These are phyloP conservation scores for Candida dubliniensis DNA, from an alignment of 1,139 yeast genomes.

Conservation along the genomic window DNA sequence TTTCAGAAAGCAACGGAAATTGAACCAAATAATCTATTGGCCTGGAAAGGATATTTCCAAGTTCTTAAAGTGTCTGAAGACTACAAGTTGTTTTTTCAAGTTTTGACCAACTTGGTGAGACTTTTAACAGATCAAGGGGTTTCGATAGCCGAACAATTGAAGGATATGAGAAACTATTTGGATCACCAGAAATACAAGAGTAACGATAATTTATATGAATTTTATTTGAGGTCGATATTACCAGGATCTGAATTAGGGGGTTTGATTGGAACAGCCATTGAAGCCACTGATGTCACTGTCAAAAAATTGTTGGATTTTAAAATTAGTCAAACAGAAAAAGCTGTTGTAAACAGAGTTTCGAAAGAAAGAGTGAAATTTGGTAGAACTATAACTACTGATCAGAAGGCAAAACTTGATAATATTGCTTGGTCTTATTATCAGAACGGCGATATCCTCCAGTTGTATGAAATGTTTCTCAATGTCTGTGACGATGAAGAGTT, in stretches of 20 bases:
- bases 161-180: constrained; percentile 48
- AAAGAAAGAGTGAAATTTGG: constrained; percentile 45
- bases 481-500: constrained; percentile 60
- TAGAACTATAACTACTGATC: constrained; percentile 31
- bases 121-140: constrained; percentile 31
- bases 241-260: constrained; percentile 68
- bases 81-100: constrained; percentile 47
- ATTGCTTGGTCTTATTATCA: constrained; percentile 52
- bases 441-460: constrained; percentile 49
- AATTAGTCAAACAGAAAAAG: constrained; percentile 40
- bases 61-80: constrained; percentile 39
- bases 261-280: constrained; percentile 50
- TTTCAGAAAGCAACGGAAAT: constrained; percentile 58
- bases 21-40: constrained; percentile 56
- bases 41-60: constrained; percentile 79
- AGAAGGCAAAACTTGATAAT: constrained; percentile 34
- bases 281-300: constrained; percentile 52
- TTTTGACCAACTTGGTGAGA: constrained; percentile 28
- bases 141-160: constrained; percentile 46
- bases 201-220: constrained; percentile 37
- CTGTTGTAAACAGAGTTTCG: constrained; percentile 27
- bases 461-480: constrained; percentile 60
- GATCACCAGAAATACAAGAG: constrained; percentile 32
- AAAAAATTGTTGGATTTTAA: constrained; percentile 49
- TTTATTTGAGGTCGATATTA: constrained; percentile 51